Percentiles rank a stretch among this genome's conserved stretches.
Evolutionary conservation across 2,329 filamentous ascomycete genomes (phyloP).

Genomic region (Fusarium buxicola): DNA sequence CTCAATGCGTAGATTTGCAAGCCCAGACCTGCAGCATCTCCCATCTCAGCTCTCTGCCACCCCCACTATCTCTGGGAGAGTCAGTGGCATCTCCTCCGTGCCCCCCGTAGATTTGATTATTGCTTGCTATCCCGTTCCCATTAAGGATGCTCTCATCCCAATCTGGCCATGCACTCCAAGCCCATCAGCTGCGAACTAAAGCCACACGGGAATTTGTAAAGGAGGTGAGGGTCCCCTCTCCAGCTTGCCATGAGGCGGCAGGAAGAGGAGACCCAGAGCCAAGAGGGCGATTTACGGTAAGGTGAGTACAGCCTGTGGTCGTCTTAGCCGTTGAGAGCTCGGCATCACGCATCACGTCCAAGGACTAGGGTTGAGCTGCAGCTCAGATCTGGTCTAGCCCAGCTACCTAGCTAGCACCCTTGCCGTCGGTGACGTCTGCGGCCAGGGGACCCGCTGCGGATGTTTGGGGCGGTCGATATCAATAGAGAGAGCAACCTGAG

Average conservation of each 20-base stretch:
- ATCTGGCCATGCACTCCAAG: background rate
- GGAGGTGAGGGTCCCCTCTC: background rate
- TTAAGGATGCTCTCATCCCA: background rate
- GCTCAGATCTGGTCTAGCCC: conserved; percentile 12
- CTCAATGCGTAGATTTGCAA: conserved; percentile 13
- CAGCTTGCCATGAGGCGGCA: background rate
- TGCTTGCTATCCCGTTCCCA: conserved; percentile 1
- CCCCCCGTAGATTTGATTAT: background rate
- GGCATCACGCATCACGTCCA: conserved; percentile 3
- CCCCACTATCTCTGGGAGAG: background rate
- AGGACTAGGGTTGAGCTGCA: conserved; percentile 6
- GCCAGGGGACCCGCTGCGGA: conserved; percentile 2
- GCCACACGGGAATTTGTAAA: conserved; percentile 9
- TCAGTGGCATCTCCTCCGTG: background rate
- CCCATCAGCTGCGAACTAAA: conserved; percentile 18
- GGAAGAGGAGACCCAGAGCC: no score
- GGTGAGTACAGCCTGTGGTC: background rate
- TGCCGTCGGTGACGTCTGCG: conserved; percentile 22
- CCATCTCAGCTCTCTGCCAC: background rate
- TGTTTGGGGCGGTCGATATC: conserved; percentile 10
- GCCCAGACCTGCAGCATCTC: background rate
- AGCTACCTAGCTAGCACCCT: no score
- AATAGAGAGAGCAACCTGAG: conserved; percentile 2
- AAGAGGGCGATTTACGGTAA: background rate
- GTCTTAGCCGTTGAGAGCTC: background rate